Percentiles rank a stretch among this genome's conserved stretches.
Evolutionary conservation across 352 stramenopile species (phyloP).

Genomic region (Globisporangium parvum): DNA sequence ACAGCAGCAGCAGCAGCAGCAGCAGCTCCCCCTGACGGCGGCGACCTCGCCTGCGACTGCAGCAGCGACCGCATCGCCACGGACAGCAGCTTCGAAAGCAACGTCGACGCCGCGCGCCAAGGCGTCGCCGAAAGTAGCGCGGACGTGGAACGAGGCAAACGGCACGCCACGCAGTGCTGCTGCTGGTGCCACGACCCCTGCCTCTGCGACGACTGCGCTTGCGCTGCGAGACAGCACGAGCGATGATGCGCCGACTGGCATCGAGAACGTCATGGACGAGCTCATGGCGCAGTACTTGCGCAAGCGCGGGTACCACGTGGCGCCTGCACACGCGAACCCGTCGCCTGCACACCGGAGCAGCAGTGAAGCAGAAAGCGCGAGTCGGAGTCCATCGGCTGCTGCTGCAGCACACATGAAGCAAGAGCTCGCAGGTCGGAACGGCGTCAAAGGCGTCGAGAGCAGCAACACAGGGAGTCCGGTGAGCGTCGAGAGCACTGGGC

Average conservation of each 20-base stretch:
- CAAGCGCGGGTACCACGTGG: conserved; percentile 45
- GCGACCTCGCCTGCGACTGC: neutral
- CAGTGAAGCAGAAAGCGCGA: neutral
- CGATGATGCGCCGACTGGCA: neutral
- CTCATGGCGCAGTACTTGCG: conserved; percentile 68
- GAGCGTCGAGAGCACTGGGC: conserved; percentile 7
- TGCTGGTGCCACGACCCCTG: neutral
- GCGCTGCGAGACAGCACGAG: neutral
- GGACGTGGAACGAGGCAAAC: neutral
- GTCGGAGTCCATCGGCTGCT: conserved; percentile 10
- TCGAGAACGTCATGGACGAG: conserved; percentile 48
- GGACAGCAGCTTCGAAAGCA: neutral
- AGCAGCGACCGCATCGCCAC: neutral
- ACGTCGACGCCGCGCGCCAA: neutral
- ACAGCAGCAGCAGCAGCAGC: neutral
- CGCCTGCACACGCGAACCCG: conserved; percentile 4
- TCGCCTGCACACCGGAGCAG: conserved; percentile 1
- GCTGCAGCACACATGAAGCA: conserved; percentile 6
- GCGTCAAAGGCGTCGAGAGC: neutral
- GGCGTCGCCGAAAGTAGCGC: neutral
- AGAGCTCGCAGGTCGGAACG: conserved; percentile 1
- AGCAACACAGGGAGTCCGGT: conserved; percentile 9
- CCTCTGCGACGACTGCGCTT: neutral
- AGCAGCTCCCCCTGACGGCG: neutral
- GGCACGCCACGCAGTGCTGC: neutral